Evolutionary conservation across 768 basidiomycete species (phyloP).

Genomic region (Russula dissimulans): DNA sequence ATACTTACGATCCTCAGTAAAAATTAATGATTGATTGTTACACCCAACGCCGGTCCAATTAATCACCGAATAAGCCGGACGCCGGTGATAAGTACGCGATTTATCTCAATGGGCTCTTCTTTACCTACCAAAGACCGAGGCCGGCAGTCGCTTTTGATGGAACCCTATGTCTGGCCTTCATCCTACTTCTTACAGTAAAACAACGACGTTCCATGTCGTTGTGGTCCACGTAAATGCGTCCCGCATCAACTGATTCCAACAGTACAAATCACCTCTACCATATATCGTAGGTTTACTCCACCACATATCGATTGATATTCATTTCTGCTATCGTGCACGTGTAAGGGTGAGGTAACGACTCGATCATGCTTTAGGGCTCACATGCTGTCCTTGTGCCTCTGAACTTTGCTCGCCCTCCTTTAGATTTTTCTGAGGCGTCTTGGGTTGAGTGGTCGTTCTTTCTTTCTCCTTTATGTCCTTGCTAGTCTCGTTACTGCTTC

Average conservation of each 20-base stretch:
- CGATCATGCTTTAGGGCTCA: not conserved
- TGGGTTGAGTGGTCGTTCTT: not conserved
- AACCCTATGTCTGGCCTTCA: too few relatives aligned
- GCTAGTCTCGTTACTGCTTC: not conserved
- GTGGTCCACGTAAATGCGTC: not conserved
- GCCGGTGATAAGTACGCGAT: too few relatives aligned
- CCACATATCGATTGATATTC: not conserved
- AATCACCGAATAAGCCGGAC: too few relatives aligned
- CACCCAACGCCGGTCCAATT: too few relatives aligned
- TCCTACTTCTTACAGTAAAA: too few relatives aligned
- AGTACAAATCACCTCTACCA: too few relatives aligned
- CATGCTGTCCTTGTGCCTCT: not conserved
- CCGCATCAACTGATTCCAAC: not conserved
- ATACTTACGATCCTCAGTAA: too few relatives aligned
- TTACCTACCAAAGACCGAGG: too few relatives aligned
- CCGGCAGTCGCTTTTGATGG: too few relatives aligned
- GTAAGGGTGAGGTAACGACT: not conserved
- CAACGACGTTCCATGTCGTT: not conserved
- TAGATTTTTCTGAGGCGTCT: not conserved
- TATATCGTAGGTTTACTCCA: not conserved
- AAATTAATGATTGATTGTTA: too few relatives aligned
- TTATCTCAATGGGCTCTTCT: too few relatives aligned
- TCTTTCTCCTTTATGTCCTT: not conserved
- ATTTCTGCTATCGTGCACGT: not conserved
- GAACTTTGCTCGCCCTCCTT: not conserved